phyloP scores from a whole-genome alignment of 2,329 filamentous ascomycete species.

The Catunica adiposa region DNA sequence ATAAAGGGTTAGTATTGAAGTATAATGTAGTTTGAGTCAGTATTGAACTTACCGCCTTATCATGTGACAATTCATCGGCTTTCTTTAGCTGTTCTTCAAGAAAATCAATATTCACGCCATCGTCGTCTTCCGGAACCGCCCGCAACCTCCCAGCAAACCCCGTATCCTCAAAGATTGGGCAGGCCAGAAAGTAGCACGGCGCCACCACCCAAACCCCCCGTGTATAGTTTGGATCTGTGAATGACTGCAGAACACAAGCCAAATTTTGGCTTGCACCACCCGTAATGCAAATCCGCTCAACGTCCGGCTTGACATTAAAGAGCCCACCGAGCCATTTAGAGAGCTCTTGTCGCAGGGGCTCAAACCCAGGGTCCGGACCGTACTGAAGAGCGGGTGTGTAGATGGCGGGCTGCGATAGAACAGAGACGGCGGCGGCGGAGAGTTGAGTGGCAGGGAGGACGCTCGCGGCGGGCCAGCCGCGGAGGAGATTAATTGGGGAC shows the following conservation, averaged over 20 bases:
- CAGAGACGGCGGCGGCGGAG: slow-evolving; percentile 39
- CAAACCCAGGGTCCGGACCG: slow-evolving; percentile 59
- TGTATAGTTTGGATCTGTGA: slow-evolving; percentile 63
- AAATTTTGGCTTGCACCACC: slow-evolving; percentile 76
- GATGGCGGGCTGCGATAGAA: slow-evolving; percentile 42
- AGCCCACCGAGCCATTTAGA: slow-evolving; percentile 46
- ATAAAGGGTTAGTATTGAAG: not conserved
- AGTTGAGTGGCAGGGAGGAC: slow-evolving; percentile 52
- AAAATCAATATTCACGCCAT: slow-evolving; percentile 53
- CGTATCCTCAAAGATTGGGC: slow-evolving; percentile 68
- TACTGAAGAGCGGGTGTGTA: slow-evolving; percentile 56
- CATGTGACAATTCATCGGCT: slow-evolving; percentile 19
- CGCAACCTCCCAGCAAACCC: slow-evolving; percentile 52
- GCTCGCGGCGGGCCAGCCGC: slow-evolving; percentile 47
- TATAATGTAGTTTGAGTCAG: too few species aligned
- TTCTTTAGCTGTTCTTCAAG: slow-evolving; percentile 20
- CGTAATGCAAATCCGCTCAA: slow-evolving; percentile 58
- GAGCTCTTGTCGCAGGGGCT: slow-evolving; percentile 50
- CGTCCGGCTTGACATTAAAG: slow-evolving; percentile 20
- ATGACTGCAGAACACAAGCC: slow-evolving; percentile 60
- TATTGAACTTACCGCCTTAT: slow-evolving; percentile 8
- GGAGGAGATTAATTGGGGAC: slow-evolving; percentile 46
- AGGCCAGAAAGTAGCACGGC: slow-evolving; percentile 72
- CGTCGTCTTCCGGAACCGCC: slow-evolving; percentile 58
- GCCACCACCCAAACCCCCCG: slow-evolving; percentile 63